Evolutionary conservation across 2,329 filamentous ascomycete species (phyloP), one percentile per base, ranked within the genome.

Genomic region (Elsinoe perseae): DNA sequence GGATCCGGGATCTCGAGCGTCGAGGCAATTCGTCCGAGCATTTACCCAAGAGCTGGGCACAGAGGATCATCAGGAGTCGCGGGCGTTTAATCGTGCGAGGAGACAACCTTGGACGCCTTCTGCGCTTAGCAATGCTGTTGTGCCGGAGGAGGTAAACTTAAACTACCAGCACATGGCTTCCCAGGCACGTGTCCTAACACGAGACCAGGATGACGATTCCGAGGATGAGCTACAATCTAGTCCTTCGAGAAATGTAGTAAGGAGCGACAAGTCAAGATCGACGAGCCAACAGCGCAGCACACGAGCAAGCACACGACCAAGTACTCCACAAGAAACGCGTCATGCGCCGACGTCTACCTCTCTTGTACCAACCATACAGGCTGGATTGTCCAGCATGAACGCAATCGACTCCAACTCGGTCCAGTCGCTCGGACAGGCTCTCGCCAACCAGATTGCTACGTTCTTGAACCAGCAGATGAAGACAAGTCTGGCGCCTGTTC

Each of bases 1-100:
- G 61, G 75, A 80, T 72, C 66, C 70, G 38, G 75, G 77, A 25
- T 30, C 54, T 50, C 56, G 61, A 43, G 60, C 63, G 21, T 62
- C 67, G 2, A 61, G 61, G 5, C 64, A 63, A 36, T 66, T 70
- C 48, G 60, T 69, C 12, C 56, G 61, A 30, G 65, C 64, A 16
- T 69, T 69, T 44, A 62, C 62, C 21, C 63, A 64, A 27, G 62
- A 62, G 44, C 63, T 69, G 16, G 68, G 70, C 18, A 66, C 69
- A 2, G 66, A 71, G 28, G 57, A 60, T 16, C 61, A 63, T 28
- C 48, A 54, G 54, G 46, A 58, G 59, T 57, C 16, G 59, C 63
- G 16, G 60, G 55, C 21, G 60, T 63, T 20, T 62, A 58, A 2
- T 69, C 68, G 1, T 68, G 71, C 0, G 66, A 72, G 20, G 71